Percentiles rank a stretch among this genome's conserved stretches.
phyloP scores from a whole-genome alignment of 2,329 filamentous ascomycete species.

The Stachybotrys echinatus region DNA sequence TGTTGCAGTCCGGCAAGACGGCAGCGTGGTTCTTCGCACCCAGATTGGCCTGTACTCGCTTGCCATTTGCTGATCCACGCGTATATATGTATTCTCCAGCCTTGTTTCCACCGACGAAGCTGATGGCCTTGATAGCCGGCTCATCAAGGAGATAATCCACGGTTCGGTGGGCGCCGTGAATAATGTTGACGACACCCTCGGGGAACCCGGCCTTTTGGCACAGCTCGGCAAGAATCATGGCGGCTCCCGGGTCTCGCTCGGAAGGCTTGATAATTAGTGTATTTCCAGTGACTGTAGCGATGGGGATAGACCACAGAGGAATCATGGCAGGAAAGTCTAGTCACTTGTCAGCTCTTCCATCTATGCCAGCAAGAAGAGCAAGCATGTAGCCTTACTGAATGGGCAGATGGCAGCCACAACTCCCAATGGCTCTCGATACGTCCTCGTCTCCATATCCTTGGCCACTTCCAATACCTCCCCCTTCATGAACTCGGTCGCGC shows the following conservation, averaged over 20 bases:
- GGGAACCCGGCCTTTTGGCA: slow-evolving; percentile 77
- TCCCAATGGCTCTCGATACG: slow-evolving; percentile 75
- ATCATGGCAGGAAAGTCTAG: slow-evolving; percentile 88
- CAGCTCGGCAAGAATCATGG: slow-evolving; percentile 80
- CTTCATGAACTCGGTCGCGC: slow-evolving; percentile 74
- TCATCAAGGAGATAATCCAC: slow-evolving; percentile 86
- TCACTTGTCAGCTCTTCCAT: slow-evolving; percentile 8
- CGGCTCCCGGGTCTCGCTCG: slow-evolving; percentile 76
- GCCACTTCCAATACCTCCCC: slow-evolving; percentile 80
- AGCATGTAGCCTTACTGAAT: slow-evolving; percentile 59
- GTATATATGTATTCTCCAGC: slow-evolving; percentile 83
- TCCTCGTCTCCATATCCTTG: slow-evolving; percentile 85
- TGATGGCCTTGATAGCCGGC: slow-evolving; percentile 79
- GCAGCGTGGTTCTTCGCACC: slow-evolving; percentile 87
- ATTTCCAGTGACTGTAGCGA: slow-evolving; percentile 79
- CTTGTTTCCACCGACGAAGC: slow-evolving; percentile 83
- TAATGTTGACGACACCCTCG: slow-evolving; percentile 73
- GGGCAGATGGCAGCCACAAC: slow-evolving; percentile 82
- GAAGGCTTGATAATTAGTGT: slow-evolving; percentile 82
- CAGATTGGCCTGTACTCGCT: slow-evolving; percentile 82
- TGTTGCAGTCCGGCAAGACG: slow-evolving; percentile 81
- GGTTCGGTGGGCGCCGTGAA: slow-evolving; percentile 74
- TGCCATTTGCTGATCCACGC: slow-evolving; percentile 76
- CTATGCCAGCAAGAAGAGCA: not conserved
- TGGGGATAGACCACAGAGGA: slow-evolving; percentile 83